Percentiles rank a stretch among this genome's conserved stretches.
Conservation (phyloP, 129 eudicot species). For the Lonicera japonica region DNA sequence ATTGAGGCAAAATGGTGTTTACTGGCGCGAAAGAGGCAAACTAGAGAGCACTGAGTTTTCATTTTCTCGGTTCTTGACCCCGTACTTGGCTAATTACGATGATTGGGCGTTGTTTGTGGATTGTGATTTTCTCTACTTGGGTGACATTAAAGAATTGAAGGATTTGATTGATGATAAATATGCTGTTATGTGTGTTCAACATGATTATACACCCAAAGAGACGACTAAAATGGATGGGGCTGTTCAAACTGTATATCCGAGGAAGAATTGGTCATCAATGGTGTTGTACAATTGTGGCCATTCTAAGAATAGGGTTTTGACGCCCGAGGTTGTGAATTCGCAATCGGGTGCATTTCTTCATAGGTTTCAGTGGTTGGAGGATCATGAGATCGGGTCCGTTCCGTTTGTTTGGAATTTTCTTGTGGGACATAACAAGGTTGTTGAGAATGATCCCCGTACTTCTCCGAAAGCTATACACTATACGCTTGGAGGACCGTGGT, state of each 20-base stretch:
- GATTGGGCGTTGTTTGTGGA: conserved; percentile 95
- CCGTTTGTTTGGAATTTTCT: conserved; percentile 90
- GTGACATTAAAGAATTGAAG: conserved; percentile 49
- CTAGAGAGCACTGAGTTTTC: conserved; percentile 92
- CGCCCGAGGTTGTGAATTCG: conserved; percentile 69
- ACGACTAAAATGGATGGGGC: conserved; percentile 93
- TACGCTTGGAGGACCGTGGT: conserved; percentile 95
- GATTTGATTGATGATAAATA: conserved; percentile 65
- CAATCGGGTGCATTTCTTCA: conserved; percentile 76
- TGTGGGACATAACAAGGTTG: conserved; percentile 79
- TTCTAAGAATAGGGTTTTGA: conserved; percentile 53
- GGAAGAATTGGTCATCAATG: conserved; percentile 97
- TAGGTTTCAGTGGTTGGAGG: conserved; percentile 87
- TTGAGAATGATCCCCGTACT: conserved; percentile 42
- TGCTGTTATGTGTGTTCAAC: conserved; percentile 91
- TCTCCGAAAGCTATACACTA: conserved; percentile 78
- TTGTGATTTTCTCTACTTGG: conserved; percentile 79
- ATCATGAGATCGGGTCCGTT: conserved; percentile 72
- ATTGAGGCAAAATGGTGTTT: conserved; percentile 47
- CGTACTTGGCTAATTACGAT: conserved; percentile 48
- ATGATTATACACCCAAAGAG: conserved; percentile 82
- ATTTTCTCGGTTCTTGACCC: conserved; percentile 65
- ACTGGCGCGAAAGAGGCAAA: conserved; percentile 75
- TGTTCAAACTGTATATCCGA: conserved; percentile 77
- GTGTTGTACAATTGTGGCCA: conserved; percentile 91